These are phyloP conservation scores for Prunus mira DNA, from an alignment of 306 rosid species.

Conservation along the genomic window DNA sequence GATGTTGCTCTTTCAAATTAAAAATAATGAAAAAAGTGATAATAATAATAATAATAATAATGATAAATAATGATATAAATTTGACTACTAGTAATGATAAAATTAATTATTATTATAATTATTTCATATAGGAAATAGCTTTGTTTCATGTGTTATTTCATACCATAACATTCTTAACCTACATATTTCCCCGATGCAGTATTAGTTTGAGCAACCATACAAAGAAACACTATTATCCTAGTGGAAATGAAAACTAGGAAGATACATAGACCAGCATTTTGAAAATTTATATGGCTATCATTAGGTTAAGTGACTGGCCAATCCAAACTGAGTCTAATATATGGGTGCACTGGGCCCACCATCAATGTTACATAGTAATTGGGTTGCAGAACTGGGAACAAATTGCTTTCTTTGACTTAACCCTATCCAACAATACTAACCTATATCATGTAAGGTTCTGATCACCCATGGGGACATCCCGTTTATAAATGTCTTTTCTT, in stretches of 20 bases:
- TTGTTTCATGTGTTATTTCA: neutral
- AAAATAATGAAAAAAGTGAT: no score
- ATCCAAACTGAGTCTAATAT: neutral
- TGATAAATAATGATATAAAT: no score
- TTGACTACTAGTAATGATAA: neutral
- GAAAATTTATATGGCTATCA: neutral
- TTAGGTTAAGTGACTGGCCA: neutral
- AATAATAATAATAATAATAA: no score
- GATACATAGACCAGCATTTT: neutral
- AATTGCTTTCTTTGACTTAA: neutral
- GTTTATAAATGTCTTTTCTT: neutral
- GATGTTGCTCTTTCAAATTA: neutral
- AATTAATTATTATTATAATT: no score
- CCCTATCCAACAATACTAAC: neutral
- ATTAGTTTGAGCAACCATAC: neutral
- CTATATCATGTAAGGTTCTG: neutral
- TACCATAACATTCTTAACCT: neutral
- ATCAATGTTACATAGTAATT: neutral
- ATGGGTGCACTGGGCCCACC: neutral
- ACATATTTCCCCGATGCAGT: neutral
- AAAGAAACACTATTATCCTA: neutral
- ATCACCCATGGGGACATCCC: neutral
- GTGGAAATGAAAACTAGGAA: neutral
- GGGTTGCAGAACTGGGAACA: neutral
- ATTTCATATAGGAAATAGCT: neutral